Percentiles rank a stretch among this genome's conserved stretches.
These are phyloP conservation scores for Periconia sp. DNA, from an alignment of 2,329 filamentous ascomycete species.

Conservation along the genomic window DNA sequence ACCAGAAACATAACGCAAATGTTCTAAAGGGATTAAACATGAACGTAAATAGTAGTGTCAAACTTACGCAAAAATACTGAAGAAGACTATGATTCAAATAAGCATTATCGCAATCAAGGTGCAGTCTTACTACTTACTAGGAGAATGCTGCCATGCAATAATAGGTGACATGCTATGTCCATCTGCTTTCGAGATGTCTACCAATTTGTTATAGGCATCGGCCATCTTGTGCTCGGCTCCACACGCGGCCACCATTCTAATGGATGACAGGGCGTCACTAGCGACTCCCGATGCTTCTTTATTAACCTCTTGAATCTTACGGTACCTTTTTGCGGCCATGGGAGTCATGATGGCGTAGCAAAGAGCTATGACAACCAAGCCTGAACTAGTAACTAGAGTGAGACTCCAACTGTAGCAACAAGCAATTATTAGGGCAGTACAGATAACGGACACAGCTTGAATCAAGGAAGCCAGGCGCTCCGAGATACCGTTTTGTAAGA, in stretches of 20 bases:
- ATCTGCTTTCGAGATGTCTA: constrained; percentile 10
- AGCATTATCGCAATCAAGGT: constrained; percentile 3
- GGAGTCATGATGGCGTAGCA: constrained; percentile 29
- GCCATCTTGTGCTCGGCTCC: constrained; percentile 28
- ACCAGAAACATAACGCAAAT: constrained; percentile 35
- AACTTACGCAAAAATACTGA: constrained; percentile 29
- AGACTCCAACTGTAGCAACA: constrained; percentile 34
- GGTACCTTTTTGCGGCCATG: constrained; percentile 20
- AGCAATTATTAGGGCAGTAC: constrained; percentile 29
- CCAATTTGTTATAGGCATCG: constrained; percentile 15
- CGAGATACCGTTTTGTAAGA: constrained; percentile 35
- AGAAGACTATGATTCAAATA: constrained; percentile 20
- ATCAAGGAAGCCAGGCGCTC: constrained; percentile 32
- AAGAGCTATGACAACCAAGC: constrained; percentile 25
- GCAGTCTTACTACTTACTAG: constrained; percentile 15
- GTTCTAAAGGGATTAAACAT: constrained; percentile 17
- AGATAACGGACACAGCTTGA: constrained; percentile 28
- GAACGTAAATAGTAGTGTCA: neutral
- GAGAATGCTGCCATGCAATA: constrained; percentile 26
- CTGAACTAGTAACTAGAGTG: constrained; percentile 30
- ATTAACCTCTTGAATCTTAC: constrained; percentile 23
- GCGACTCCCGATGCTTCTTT: constrained; percentile 24
- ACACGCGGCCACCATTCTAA: constrained; percentile 32
- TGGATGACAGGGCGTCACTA: constrained; percentile 22
- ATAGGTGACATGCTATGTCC: constrained; percentile 22